Base-by-base conservation (phyloP, 805 yeast genomes). In the Candida schatavii region DNA sequence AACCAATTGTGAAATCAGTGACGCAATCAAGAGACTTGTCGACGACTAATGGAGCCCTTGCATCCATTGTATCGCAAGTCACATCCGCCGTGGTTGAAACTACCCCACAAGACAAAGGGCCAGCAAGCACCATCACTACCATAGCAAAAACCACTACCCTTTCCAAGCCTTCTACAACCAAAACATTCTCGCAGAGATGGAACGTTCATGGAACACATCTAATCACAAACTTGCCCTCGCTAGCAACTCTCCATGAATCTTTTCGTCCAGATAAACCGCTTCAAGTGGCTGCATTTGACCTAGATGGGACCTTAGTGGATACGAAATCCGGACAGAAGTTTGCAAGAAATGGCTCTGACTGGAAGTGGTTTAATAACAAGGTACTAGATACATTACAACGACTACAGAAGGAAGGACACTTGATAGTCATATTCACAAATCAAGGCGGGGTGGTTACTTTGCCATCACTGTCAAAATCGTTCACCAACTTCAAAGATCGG, bases 341-440 rank as follows among this genome's bases (percentile, higher is more conserved):
- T 55, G 72, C 88, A 0, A 61, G 72, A 19, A 65, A 76, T 5
- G 74, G 85, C 1, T 46, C 59, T 3, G 98, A 91, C 59, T 91
- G 98, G 98, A 66, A 69, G 52, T 72, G 82, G 62, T 70, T 66
- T 44, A 61, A 57, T 23, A 47, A 48, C 31, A 46, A 46, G 5
- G 61, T 68, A 2, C 30, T 50, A 3, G 28, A 42, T 2, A 60
- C 54, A 20, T 45, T 74, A 4, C 37, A 37, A 4, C 46, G 55
- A 5, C 47, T 66, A 14, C 33, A 45, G 3, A 35, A 45, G 1
- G 45, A 51, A 5, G 51, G 53, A 3, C 52, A 56, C 9, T 46
- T 74, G 1, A 50, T 89, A 3, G 90, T 83, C 3, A 75, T 91
- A 1, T 87, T 91, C 57, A 79, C 97, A 0, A 91, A 91, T 56